A percentile compares a stretch with the other conserved stretches of the same genome.
These are phyloP conservation scores for Cystobasidium tubakii DNA, from an alignment of 768 basidiomycete genomes.

Conservation along the genomic window DNA sequence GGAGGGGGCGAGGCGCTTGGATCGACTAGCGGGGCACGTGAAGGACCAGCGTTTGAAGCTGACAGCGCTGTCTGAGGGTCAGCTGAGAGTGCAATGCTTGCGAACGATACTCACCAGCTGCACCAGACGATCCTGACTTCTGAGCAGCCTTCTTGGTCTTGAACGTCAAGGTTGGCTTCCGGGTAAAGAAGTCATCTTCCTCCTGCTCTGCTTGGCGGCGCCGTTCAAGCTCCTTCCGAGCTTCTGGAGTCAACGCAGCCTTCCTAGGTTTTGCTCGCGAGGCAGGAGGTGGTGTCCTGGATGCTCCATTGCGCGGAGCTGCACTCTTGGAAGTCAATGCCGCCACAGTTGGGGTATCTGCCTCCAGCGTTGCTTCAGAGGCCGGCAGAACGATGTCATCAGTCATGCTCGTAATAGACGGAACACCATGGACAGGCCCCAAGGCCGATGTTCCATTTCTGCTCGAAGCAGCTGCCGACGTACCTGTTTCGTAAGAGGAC, in stretches of 20 bases:
- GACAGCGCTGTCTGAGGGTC: no score
- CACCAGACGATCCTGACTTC: background rate
- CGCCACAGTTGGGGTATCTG: slow-evolving; percentile 7
- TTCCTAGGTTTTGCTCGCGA: background rate
- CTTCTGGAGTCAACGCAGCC: background rate
- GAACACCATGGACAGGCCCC: no score
- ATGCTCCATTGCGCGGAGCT: background rate
- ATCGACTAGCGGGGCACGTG: background rate
- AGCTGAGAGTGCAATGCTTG: background rate
- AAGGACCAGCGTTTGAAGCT: background rate
- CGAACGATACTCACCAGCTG: background rate
- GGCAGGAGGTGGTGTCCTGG: background rate
- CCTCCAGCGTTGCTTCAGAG: background rate
- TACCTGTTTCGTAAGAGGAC: background rate
- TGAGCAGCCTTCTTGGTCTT: slow-evolving; percentile 2
- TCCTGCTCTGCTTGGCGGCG: background rate
- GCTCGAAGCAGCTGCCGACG: background rate
- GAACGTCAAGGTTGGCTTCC: background rate
- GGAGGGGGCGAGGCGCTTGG: background rate
- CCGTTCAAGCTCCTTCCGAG: background rate
- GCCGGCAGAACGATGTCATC: background rate
- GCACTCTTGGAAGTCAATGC: slow-evolving; percentile 1
- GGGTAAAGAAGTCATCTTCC: slow-evolving; percentile 29
- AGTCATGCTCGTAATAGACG: no score
- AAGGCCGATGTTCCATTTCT: no score